Base-by-base conservation (phyloP, 2,329 filamentous ascomycete species). In the Ascochyta clinopodiicola region DNA sequence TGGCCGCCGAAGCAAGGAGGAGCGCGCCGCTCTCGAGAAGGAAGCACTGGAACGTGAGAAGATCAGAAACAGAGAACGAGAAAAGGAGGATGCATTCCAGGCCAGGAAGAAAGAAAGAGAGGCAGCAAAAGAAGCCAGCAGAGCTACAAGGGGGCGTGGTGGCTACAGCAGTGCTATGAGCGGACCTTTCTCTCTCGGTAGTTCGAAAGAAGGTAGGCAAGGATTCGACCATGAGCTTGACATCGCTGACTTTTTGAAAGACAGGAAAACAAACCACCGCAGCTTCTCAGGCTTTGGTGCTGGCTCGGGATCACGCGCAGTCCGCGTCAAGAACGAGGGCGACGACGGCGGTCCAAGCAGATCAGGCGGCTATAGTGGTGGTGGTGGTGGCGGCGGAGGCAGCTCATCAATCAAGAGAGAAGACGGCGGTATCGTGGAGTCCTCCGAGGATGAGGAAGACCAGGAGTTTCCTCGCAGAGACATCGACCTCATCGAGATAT, bases 401-500 rank as follows among this genome's bases (percentile, higher is more conserved):
- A 44, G 59, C 35, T 31, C 63, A 8, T 66, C 59, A 5, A 59
- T 65, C 48, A 70, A 70, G 44, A 62, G 63, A 34, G 64, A 74
- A 56, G 63, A 78, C 51, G 76, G 76, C 9, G 78, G 74, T 17
- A 75, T 79, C 49, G 74, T 79, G 6, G 80, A 79, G 10, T 80
- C 79, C 22, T 80, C 79, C 31, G 81, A 82, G 43, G 82, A 84
- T 22, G 79, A 81, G 32, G 76, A 79, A 50, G 83, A 82, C 27
- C 59, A 62, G 12, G 60, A 66, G 15, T 63, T 73, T n/a, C 75
- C 78, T 36, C 77, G 81, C 47, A 75, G 81, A 48, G 81, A 84
- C 58, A 84, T 88, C 51, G 85, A 88, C 60, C 71, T 79, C n/a
- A 84, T 85, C 38, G 82, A 86, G 58, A 81, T 86, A 12, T 79